phyloP scores from a whole-genome alignment of 768 basidiomycete species.

The Galerina sulciceps region DNA sequence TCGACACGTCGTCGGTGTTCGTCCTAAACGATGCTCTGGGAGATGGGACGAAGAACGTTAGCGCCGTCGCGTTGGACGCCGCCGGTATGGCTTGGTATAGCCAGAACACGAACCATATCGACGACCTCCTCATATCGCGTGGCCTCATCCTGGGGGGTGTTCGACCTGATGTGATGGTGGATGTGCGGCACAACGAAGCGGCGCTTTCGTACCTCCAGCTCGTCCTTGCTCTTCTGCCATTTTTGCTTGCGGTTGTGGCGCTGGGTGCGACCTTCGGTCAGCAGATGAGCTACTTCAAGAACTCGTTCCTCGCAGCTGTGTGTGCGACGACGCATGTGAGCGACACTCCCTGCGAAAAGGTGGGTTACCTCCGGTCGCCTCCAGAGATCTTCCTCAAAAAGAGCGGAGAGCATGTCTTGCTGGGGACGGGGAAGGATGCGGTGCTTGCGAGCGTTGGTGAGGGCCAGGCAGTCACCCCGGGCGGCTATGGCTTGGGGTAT shows the following conservation, averaged over 20 bases:
- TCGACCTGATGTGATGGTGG: slow-evolving; percentile 4
- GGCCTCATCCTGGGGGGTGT: slow-evolving; percentile 19
- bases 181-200: slow-evolving; percentile 15
- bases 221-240: slow-evolving; percentile 17
- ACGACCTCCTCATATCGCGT: slow-evolving; percentile 18
- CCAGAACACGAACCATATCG: slow-evolving; percentile 7
- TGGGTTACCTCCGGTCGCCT: background rate
- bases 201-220: slow-evolving; percentile 24
- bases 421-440: background rate
- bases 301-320: slow-evolving; percentile 19
- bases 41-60: slow-evolving; percentile 16
- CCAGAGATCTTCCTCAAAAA: slow-evolving; percentile 4
- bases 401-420: background rate
- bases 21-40: slow-evolving; percentile 19
- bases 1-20: slow-evolving; percentile 20
- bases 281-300: slow-evolving; percentile 22
- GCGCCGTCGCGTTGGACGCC: slow-evolving; percentile 12
- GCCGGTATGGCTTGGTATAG: slow-evolving; percentile 18
- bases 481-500: no score
- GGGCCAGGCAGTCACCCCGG: background rate
- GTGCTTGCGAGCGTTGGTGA: background rate
- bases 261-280: slow-evolving; percentile 10
- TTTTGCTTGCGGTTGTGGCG: slow-evolving; percentile 6
- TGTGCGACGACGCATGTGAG: slow-evolving; percentile 17
- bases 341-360: background rate